Base-by-base conservation (phyloP, 2,329 filamentous ascomycete genomes). In the Stachybotrys echinatus region DNA sequence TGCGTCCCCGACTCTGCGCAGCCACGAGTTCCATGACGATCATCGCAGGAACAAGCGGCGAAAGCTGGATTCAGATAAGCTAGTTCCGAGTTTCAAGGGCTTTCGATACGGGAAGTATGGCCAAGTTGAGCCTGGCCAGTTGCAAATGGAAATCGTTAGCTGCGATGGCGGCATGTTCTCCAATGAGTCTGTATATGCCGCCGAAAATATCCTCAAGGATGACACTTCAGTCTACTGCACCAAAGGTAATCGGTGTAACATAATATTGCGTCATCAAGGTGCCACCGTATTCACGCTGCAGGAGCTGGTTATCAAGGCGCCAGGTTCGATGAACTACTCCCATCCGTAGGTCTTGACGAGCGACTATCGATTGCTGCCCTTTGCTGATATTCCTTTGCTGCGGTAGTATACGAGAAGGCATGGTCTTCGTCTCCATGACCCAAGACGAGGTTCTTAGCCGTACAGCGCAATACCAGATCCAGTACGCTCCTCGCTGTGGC, bases 141-240 rank as follows among this genome's bases (percentile, higher is more conserved):
- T 96, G 60, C 85, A 80, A 54, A 90, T 96, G 88, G 88, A 96
- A 64, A 84, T 96, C 54, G 80, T 89, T 45, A 94, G 86, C 73
- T 96, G 91, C 63, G 92, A 96, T 65, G 91, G 90, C 39, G 91
- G 92, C 42, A 76, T 83, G 51, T 84, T 78, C 60, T 75, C 79
- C 47, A 84, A 86, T 54, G 81, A 85, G 58, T 70, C 74, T 49
- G 70, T 75, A 12, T 88, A 89, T 55, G 79, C 80, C 12, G 83
- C 86, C 19, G 88, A 92, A 58, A 96, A 96, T 64, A 85, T 96
- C 23, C 75, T 97, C 54, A 84, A 81, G 57, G 85, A 92, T 64
- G 89, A 97, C 67, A 76, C 77, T 51, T 88, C 87, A 12, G 89
- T 96, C 3, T 97, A 96, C 64, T 95, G 91, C 69, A 95, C 91